A percentile compares a stretch with the other conserved stretches of the same genome.
Evolutionary conservation across 306 rosid species (phyloP).

Genomic region (Lupinus albus): DNA sequence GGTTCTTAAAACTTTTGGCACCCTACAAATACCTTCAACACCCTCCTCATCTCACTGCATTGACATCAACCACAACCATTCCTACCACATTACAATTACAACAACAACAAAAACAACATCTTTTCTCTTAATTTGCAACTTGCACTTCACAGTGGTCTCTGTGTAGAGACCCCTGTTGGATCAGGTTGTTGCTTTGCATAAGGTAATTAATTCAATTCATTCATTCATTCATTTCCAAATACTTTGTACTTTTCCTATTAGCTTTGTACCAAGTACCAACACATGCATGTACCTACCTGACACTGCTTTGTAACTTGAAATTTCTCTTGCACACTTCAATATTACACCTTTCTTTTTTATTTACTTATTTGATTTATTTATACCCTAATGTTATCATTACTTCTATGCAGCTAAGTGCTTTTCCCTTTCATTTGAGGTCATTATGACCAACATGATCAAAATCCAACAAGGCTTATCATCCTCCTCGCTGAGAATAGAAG

Average conservation of each 20-base stretch:
- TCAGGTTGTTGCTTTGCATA: conserved; percentile 36
- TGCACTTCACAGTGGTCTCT: conserved; percentile 63
- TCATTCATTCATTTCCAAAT: conserved; percentile 9
- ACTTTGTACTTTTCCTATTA: conserved; percentile 7
- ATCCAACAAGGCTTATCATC: too few relatives aligned
- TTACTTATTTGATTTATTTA: neutral
- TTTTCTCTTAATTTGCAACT: conserved; percentile 42
- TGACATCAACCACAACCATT: conserved; percentile 51
- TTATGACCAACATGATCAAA: too few relatives aligned
- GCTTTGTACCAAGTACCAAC: conserved; percentile 11
- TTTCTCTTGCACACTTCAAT: neutral
- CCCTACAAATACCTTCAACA: conserved; percentile 73
- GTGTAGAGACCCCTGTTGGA: conserved; percentile 56
- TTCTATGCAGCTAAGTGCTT: too few relatives aligned
- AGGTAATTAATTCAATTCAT: conserved; percentile 43
- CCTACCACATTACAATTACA: conserved; percentile 22
- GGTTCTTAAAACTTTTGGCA: conserved; percentile 57
- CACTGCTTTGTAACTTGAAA: conserved; percentile 48
- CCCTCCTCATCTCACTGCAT: conserved; percentile 26
- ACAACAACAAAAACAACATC: too few relatives aligned
- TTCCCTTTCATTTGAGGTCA: too few relatives aligned
- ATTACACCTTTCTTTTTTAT: neutral
- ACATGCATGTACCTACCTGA: conserved; percentile 35
- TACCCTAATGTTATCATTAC: too few relatives aligned
- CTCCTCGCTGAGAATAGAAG: too few relatives aligned